Evolutionary conservation across 345 rosid genomes (phyloP).

Genomic region (Salix arbutifolia): DNA sequence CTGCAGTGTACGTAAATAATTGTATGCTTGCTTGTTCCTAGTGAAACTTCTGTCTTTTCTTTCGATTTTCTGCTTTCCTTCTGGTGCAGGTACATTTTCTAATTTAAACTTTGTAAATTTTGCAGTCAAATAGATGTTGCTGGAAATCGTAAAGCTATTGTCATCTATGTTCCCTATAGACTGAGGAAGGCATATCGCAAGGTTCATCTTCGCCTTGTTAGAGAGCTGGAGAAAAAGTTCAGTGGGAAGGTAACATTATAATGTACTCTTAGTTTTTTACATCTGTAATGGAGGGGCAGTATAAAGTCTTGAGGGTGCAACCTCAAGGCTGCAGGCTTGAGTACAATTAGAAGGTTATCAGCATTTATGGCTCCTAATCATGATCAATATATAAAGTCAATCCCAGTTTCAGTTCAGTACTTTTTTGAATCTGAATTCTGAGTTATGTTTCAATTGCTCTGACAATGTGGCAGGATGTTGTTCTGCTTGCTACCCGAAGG

Average conservation of each 20-base stretch:
- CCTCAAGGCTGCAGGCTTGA: background rate
- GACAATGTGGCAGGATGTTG: conserved; percentile 48
- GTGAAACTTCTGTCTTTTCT: background rate
- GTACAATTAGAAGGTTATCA: background rate
- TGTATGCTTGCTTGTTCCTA: background rate
- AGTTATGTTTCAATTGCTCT: background rate
- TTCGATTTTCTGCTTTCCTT: background rate
- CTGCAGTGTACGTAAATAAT: conserved; percentile 28
- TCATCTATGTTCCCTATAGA: conserved; percentile 71
- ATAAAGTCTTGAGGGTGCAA: background rate
- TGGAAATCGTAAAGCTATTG: conserved; percentile 77
- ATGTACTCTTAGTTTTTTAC: background rate
- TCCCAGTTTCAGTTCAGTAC: background rate
- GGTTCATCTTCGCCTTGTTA: conserved; percentile 74
- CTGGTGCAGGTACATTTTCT: background rate
- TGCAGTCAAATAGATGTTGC: conserved; percentile 71
- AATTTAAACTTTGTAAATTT: background rate
- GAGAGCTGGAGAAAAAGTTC: conserved; percentile 94
- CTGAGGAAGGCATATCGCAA: conserved; percentile 83
- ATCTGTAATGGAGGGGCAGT: background rate
- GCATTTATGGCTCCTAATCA: background rate
- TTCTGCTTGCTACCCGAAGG: conserved; percentile 68
- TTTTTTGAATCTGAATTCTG: background rate
- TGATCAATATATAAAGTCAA: background rate
- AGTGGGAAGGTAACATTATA: conserved; percentile 63